Conservation (phyloP, 2,329 filamentous ascomycete species). For the Ophiosphaerella narmari region DNA sequence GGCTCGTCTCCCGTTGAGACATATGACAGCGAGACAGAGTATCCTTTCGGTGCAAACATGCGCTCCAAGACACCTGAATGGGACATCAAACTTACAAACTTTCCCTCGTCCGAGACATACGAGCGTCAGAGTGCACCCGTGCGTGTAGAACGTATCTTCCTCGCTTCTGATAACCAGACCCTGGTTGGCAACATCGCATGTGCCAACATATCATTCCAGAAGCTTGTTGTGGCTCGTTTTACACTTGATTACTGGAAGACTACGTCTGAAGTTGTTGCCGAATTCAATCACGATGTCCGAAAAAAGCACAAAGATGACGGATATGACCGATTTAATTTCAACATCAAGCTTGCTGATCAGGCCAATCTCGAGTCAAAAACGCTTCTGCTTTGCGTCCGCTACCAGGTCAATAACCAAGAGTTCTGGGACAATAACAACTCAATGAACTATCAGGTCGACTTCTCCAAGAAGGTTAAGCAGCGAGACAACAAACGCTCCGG, state of each 20-base stretch:
- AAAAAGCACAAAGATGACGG: slow-evolving; percentile 67
- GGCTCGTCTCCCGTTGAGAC: slow-evolving; percentile 88
- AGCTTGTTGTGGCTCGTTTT: slow-evolving; percentile 87
- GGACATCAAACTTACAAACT: slow-evolving; percentile 85
- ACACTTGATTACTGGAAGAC: slow-evolving; percentile 99
- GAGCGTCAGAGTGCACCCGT: slow-evolving; percentile 69
- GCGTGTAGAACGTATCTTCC: slow-evolving; percentile 82
- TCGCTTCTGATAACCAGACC: slow-evolving; percentile 85
- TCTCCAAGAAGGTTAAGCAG: slow-evolving; percentile 75
- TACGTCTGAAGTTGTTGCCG: slow-evolving; percentile 89
- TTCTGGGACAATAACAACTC: slow-evolving; percentile 93
- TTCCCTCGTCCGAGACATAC: slow-evolving; percentile 67
- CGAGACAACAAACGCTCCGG: slow-evolving; percentile 49
- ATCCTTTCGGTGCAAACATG: slow-evolving; percentile 71
- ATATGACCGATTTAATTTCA: slow-evolving; percentile 90
- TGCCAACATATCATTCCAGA: slow-evolving; percentile 87
- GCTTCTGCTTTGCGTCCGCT: slow-evolving; percentile 88
- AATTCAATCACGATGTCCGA: slow-evolving; percentile 79
- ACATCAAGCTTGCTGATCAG: slow-evolving; percentile 88
- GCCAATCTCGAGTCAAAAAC: slow-evolving; percentile 92
- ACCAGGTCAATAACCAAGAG: slow-evolving; percentile 80
- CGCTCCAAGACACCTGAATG: slow-evolving; percentile 67
- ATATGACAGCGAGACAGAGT: slow-evolving; percentile 86
- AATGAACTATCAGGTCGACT: slow-evolving; percentile 93
- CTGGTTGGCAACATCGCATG: slow-evolving; percentile 83